These are phyloP conservation scores for Moesziomyces sp. DNA, from an alignment of 1,284 basidiomycete species.

Conservation along the genomic window DNA sequence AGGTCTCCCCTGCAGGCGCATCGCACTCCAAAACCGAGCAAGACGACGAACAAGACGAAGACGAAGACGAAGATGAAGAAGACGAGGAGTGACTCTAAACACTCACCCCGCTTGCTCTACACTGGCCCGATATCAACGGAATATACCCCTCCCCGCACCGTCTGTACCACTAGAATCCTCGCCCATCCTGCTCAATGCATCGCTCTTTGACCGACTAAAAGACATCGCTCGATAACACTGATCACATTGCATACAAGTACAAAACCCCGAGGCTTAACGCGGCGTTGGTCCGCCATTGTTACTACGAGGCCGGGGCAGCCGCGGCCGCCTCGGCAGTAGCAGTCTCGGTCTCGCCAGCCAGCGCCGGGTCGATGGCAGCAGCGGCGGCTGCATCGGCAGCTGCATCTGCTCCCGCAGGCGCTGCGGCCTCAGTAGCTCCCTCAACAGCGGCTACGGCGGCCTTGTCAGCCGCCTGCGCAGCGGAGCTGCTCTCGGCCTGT, in stretches of 20 bases:
- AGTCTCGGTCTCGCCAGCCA: slow-evolving; percentile 9
- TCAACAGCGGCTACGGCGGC: slow-evolving; percentile 3
- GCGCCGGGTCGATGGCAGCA: slow-evolving; percentile 32
- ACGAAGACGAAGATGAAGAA: slow-evolving; percentile 8
- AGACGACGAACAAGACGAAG: slow-evolving; percentile 19
- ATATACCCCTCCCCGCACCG: too few relatives aligned
- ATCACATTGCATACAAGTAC: slow-evolving; percentile 20
- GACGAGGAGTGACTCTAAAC: too few relatives aligned
- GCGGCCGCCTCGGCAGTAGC: slow-evolving; percentile 8
- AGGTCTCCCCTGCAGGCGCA: not conserved
- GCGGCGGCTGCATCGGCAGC: slow-evolving; percentile 3
- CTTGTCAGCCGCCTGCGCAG: not conserved
- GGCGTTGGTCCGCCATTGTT: too few relatives aligned
- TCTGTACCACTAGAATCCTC: too few relatives aligned
- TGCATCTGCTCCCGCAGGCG: not conserved
- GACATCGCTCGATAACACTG: too few relatives aligned
- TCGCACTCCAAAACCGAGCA: slow-evolving; percentile 3
- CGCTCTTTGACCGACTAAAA: too few relatives aligned
- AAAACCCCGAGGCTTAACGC: too few relatives aligned
- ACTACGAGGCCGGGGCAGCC: slow-evolving; percentile 12
- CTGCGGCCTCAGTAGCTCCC: not conserved
- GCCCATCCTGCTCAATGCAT: too few relatives aligned
- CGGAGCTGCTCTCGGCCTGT: not conserved
- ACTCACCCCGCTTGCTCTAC: too few relatives aligned
- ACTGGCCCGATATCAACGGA: too few relatives aligned